Base-by-base conservation (phyloP, 2,329 filamentous ascomycete genomes). In the Fusarium palustre region DNA sequence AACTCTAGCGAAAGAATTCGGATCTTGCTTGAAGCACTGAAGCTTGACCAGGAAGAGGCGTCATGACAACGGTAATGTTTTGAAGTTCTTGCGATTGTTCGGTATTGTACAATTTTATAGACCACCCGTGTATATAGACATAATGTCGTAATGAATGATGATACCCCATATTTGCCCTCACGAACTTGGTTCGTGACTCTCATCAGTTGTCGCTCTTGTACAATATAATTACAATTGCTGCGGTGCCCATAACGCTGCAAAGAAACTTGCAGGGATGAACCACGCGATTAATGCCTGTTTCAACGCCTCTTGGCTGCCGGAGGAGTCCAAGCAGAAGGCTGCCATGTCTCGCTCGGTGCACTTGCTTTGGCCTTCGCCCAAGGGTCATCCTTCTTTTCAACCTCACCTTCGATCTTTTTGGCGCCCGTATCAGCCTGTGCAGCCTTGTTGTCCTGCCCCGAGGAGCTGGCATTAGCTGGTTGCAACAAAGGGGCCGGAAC, bases 291-390 rank as follows among this genome's bases (percentile, higher is more conserved):
- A 55, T 31, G 31, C 31, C 20, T 50, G 39, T 41, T 38, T 75
- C 60, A 76, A 47, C 64, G 66, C 63, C 77, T 79, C 70, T 76
- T 82, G 13, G 69, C 55, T n/a, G 81, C 70, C 3, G 78, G 77
- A 6, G 88, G 88, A 7, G 77, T 80, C 90, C 90, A 92, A 5
- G 87, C 80, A 48, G 86, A 76, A 0, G 91, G 91, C 77, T 91
- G 88, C 89, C 89, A 92, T n/a, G 79, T 82, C 75, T 92, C 89
- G 55, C 89, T 83, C 0, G 88, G 87, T 0, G 83, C 84, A 22
- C 74, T 72, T 2, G 77, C 69, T 38, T 64, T 81, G 1, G 84
- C 82, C 67, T 82, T 83, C 31, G 85, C 85, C 89, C 89, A 91
- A 4, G 89, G 89, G 74, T 90, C 84, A 2, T 79, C 71, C 5